Conservation (phyloP, 2,329 filamentous ascomycete genomes). For the Fusarium tuaranense region DNA sequence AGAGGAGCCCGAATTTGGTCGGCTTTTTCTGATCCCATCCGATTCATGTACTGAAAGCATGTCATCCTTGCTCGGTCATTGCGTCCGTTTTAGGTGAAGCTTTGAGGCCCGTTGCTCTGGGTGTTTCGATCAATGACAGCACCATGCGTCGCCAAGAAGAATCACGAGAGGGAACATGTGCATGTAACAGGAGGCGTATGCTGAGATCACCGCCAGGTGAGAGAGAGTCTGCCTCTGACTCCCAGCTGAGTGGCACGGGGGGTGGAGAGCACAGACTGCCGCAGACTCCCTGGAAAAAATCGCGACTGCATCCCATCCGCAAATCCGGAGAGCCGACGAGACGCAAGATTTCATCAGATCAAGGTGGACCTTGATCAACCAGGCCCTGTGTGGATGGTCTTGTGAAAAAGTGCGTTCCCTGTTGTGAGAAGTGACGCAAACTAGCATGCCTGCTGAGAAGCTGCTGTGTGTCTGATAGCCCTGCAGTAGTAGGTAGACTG, state of each 20-base stretch:
- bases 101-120: not conserved
- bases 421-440: conserved; percentile 2
- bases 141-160: not conserved
- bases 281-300: not conserved
- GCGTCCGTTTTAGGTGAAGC: not conserved
- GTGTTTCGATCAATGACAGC: not conserved
- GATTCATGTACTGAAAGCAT: not conserved
- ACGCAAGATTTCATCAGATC: conserved; percentile 4
- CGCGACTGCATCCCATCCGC: not conserved
- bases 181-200: not conserved
- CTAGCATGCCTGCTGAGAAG: not conserved
- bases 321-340: not conserved
- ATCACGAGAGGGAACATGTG: not conserved
- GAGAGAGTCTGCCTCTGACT: not conserved
- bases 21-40: not conserved
- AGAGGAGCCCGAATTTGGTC: not conserved
- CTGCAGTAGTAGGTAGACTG: not conserved
- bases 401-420: not conserved
- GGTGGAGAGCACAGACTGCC: not conserved
- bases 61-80: conserved; percentile 1
- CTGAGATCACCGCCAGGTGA: not conserved
- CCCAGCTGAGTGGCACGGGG: conserved; percentile 3
- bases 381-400: not conserved
- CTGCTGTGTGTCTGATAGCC: not conserved
- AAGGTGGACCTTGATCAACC: conserved; percentile 1